A percentile compares a stretch with the other conserved stretches of the same genome.
Conservation (phyloP, 140 eudicot species). For the Anethum foeniculum region DNA sequence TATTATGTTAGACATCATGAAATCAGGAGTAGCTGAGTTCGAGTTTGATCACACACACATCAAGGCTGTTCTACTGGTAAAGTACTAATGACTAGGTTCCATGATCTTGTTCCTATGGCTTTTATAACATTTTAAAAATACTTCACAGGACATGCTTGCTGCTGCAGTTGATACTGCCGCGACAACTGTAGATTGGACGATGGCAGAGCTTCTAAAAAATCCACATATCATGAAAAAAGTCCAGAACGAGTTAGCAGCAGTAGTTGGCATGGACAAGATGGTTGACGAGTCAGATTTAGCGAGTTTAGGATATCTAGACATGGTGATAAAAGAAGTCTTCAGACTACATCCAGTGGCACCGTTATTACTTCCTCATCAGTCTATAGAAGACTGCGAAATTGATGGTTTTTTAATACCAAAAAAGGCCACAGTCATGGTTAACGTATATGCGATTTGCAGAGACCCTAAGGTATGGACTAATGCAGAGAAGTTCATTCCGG, state of each 20-base stretch:
- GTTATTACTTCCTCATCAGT: conserved; percentile 29
- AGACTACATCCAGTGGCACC: conserved; percentile 39
- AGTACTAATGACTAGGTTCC: background rate
- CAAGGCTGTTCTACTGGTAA: conserved; percentile 35
- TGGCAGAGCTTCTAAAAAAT: conserved; percentile 30
- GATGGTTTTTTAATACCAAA: conserved; percentile 27
- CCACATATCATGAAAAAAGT: conserved; percentile 24
- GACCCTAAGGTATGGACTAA: conserved; percentile 28
- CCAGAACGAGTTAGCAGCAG: conserved; percentile 27
- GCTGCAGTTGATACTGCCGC: conserved; percentile 25
- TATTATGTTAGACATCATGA: conserved; percentile 28
- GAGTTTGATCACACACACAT: conserved; percentile 28
- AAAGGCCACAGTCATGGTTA: conserved; percentile 22
- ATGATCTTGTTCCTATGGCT: background rate
- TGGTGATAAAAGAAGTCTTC: conserved; percentile 36
- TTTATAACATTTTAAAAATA: background rate
- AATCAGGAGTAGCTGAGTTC: conserved; percentile 23
- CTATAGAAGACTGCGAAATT: conserved; percentile 24
- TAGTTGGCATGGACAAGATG: conserved; percentile 22
- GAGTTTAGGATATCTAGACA: conserved; percentile 19
- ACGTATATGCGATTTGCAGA: conserved; percentile 30
- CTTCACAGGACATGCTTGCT: conserved; percentile 8
- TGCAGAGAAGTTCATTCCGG: conserved; percentile 35
- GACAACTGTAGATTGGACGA: conserved; percentile 24
- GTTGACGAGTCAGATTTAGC: conserved; percentile 34